A percentile compares a stretch with the other conserved stretches of the same genome.
These are phyloP conservation scores for Ascobolus immersus DNA, from an alignment of 495 filamentous ascomycete species.

Conservation along the genomic window DNA sequence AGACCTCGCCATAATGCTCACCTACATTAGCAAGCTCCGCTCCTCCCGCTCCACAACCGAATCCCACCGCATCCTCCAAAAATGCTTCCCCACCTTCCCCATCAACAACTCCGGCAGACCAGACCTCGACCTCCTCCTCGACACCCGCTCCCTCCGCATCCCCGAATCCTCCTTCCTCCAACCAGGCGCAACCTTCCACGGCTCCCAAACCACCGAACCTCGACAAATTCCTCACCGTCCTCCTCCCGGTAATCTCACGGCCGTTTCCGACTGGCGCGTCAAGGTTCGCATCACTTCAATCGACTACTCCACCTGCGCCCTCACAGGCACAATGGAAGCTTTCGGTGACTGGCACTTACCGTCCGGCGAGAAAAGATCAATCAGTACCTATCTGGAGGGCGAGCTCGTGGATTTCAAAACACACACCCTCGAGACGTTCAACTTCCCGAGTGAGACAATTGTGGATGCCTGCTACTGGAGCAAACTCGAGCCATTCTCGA, in stretches of 20 bases:
- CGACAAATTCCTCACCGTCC: constrained; percentile 1
- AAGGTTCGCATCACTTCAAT: constrained; percentile 45
- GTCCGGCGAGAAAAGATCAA: constrained; percentile 11
- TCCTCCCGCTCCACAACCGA: too few relatives aligned
- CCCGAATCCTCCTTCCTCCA: constrained; percentile 39
- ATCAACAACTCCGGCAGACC: too few relatives aligned
- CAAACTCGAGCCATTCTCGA: constrained; percentile 37
- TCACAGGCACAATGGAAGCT: constrained; percentile 57
- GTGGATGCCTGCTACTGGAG: constrained; percentile 49
- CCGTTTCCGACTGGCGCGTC: constrained; percentile 35
- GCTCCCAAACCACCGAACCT: constrained; percentile 29
- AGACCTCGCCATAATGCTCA: too few relatives aligned
- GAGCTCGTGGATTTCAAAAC: constrained; percentile 52
- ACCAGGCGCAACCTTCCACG: constrained; percentile 36
- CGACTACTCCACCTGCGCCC: constrained; percentile 34
- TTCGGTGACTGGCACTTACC: constrained; percentile 33
- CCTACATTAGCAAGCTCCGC: too few relatives aligned
- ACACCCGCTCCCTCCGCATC: constrained; percentile 27
- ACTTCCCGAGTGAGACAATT: constrained; percentile 31
- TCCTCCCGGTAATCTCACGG: too few relatives aligned
- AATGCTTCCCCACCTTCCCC: too few relatives aligned
- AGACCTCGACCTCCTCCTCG: constrained; percentile 40
- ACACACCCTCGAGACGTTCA: constrained; percentile 41
- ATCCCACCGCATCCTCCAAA: too few relatives aligned
- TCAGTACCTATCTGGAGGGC: constrained; percentile 49